These are phyloP conservation scores for Pisolithus tinctorius DNA, from an alignment of 768 basidiomycete species.

Conservation along the genomic window DNA sequence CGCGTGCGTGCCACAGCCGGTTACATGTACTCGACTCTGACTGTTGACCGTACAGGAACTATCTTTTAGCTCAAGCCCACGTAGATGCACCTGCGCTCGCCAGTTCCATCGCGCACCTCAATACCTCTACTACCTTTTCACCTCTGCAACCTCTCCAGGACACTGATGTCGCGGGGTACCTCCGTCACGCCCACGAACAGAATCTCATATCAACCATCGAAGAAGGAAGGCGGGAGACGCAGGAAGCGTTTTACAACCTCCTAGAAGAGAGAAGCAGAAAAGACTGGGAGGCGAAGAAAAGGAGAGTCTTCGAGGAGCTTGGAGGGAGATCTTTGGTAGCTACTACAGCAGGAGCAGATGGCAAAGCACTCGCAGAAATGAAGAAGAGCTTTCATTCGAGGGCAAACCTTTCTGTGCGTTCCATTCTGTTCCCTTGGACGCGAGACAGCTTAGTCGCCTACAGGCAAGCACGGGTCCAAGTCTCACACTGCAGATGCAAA, in stretches of 20 bases:
- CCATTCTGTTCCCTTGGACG: neutral
- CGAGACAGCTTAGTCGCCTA: conserved; percentile 5
- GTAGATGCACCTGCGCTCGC: conserved; percentile 89
- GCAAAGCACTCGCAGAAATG: conserved; percentile 48
- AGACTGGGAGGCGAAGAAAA: conserved; percentile 91
- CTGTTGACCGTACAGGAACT: conserved; percentile 48
- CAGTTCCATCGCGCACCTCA: conserved; percentile 75
- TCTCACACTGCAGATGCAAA: conserved; percentile 74
- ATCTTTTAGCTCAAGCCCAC: conserved; percentile 88
- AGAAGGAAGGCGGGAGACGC: conserved; percentile 78
- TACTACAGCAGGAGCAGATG: conserved; percentile 32
- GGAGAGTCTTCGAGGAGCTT: conserved; percentile 82
- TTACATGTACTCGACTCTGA: conserved; percentile 6
- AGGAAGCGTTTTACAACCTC: conserved; percentile 77
- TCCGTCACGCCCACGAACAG: conserved; percentile 93
- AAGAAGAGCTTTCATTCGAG: conserved; percentile 59
- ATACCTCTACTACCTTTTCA: conserved; percentile 76
- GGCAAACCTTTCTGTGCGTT: conserved; percentile 45
- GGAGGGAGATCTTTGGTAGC: conserved; percentile 49
- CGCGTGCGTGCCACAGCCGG: conserved; percentile 45
- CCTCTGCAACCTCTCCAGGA: conserved; percentile 91
- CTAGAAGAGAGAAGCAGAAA: conserved; percentile 67
- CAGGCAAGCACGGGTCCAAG: conserved; percentile 46
- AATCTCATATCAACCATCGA: conserved; percentile 92
- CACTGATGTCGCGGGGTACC: conserved; percentile 89